Percentiles rank a stretch among this genome's conserved stretches.
These are phyloP conservation scores for Podospora comata DNA, from an alignment of 495 filamentous ascomycete genomes.

Conservation along the genomic window DNA sequence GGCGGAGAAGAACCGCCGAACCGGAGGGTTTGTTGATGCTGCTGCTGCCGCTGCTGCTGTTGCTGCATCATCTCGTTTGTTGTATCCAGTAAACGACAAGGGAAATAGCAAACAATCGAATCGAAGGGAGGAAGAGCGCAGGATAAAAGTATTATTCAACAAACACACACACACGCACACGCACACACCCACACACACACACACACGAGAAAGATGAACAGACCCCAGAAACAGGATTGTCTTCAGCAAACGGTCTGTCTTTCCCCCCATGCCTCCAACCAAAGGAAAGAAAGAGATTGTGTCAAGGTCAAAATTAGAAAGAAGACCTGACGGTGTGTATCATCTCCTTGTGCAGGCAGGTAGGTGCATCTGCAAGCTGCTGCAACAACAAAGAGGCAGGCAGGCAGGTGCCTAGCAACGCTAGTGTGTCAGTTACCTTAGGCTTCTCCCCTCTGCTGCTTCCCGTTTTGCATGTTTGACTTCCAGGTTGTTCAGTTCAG, in stretches of 20 bases:
- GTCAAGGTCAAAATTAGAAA: background rate
- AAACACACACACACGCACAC: too few species aligned
- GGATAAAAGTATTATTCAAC: too few species aligned
- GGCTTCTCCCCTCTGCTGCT: slow-evolving; percentile 21
- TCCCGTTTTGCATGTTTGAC: slow-evolving; percentile 20
- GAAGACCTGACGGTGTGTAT: background rate
- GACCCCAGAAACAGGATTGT: background rate
- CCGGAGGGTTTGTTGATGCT: background rate
- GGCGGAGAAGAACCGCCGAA: background rate
- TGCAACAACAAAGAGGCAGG: background rate
- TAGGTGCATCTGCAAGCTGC: background rate
- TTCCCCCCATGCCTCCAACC: background rate
- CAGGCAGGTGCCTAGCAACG: background rate
- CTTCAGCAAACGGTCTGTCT: background rate
- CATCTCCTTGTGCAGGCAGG: background rate
- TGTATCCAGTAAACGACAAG: too few species aligned
- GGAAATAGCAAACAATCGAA: too few species aligned
- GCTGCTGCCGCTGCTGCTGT: too few species aligned
- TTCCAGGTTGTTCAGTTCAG: background rate
- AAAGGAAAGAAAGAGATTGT: background rate
- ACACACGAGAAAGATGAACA: too few species aligned
- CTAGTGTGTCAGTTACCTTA: background rate
- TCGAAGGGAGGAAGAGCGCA: too few species aligned
- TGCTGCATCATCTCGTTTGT: too few species aligned
- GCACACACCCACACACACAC: too few species aligned